Base-by-base conservation (phyloP, 73 alveolate genomes). In the Tetrahymena elliotti region DNA sequence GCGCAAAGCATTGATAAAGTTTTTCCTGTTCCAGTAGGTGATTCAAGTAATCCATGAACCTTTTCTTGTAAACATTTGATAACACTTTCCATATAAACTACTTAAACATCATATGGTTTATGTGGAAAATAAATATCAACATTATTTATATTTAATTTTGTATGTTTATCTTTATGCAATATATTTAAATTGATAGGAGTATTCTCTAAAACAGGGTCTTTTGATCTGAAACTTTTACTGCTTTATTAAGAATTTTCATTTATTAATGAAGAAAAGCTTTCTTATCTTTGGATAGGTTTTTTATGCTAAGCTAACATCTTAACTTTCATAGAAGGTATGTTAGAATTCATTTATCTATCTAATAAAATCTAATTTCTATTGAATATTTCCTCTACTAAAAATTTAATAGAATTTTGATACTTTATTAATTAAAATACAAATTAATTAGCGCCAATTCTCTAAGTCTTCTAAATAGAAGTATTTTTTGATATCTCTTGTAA, bases 21-120 rank as follows among this genome's bases (percentile, higher is more conserved):
- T 93, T 99, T 99, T n/a, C 99, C 99, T 83, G 99, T 99, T 18
- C 99, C 99, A 11, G 99, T 98, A 4, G 99, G 99, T 22, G 99
- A 96, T 96, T 98, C 99, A 24, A 98, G 94, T 96, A 54, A 93
- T 33, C 95, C 95, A 27, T 53, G 93, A 24, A 31, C 33, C 6
- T 36, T 68, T 31, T 68, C 34, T 68, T 68, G n/a, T 31, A 68
- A 68, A 24, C 88, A 68, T 24, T 68, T 27, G 16, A 68, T 68
- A 0, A 68, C 88, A 68, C 36, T 68, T 36, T 68, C 88, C 88
- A 68, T 68, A n/a, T 68, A 68, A 18, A 68, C 38, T 27, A 31
- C 36, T 68, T 68, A 68, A 68, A 68, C 88, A 18, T 68, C 88
- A 68, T 68, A 68, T 6, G 88, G 88, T 24, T 68, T 27, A 16